Percentiles rank a stretch among this genome's conserved stretches.
These are phyloP conservation scores for Botrytis paeoniae DNA, from an alignment of 2,329 filamentous ascomycete species.

Conservation along the genomic window DNA sequence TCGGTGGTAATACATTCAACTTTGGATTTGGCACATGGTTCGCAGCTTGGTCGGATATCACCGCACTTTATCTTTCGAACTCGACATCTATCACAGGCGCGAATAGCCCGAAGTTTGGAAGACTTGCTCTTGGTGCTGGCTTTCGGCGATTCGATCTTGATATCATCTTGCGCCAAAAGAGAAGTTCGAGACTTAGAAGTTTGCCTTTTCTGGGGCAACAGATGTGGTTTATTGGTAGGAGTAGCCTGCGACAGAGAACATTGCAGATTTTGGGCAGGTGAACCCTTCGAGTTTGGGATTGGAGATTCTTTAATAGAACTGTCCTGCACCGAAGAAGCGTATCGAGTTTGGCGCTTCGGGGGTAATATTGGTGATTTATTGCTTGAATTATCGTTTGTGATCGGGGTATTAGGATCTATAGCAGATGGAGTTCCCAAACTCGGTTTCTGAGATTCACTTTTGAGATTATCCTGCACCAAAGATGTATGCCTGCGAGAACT, in stretches of 20 bases:
- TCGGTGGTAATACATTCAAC: conserved; percentile 1
- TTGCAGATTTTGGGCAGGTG: background rate
- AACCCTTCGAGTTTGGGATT: background rate
- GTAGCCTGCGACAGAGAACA: background rate
- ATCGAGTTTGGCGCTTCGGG: background rate
- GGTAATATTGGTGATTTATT: background rate
- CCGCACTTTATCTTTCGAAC: conserved; percentile 3
- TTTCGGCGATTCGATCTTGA: background rate
- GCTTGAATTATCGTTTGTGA: background rate
- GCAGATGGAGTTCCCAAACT: background rate
- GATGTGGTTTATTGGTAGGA: background rate
- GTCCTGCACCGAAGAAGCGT: background rate
- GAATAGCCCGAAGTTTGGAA: background rate
- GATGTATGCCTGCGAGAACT: conserved; percentile 15
- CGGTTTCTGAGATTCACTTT: background rate
- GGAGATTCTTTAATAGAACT: background rate
- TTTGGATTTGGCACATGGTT: background rate
- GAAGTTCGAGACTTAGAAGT: background rate
- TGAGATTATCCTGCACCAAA: background rate
- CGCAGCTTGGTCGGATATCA: background rate
- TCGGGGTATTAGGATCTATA: background rate
- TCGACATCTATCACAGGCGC: conserved; percentile 6
- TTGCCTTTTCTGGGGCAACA: background rate
- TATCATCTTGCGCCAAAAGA: background rate
- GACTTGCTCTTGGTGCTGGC: background rate